Evolutionary conservation across 1,139 yeast species (phyloP).

Genomic region (Nakaseomyces glabratus): DNA sequence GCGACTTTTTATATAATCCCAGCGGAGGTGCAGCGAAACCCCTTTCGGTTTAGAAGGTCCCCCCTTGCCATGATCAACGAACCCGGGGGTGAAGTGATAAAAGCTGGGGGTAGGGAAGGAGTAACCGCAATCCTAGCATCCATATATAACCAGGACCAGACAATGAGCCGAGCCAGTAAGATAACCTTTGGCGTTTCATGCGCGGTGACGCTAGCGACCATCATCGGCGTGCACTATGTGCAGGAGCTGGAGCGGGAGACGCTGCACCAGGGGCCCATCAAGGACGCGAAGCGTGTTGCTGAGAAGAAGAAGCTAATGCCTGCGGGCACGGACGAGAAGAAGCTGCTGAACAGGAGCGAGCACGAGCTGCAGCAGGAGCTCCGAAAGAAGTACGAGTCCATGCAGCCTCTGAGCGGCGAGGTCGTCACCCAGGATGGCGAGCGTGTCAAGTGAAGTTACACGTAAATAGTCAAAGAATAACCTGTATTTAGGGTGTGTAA

Average conservation of each 20-base stretch:
- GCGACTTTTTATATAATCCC: too few relatives aligned
- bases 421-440: constrained; percentile 28
- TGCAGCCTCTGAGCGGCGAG: constrained; percentile 58
- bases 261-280: constrained; percentile 70
- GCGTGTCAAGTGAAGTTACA: constrained; percentile 8
- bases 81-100: neutral
- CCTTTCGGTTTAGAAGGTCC: too few relatives aligned
- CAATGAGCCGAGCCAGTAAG: constrained; percentile 67
- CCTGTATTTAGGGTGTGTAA: too few relatives aligned
- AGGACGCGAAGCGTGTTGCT: constrained; percentile 57
- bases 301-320: constrained; percentile 33
- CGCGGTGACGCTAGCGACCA: constrained; percentile 47
- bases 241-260: constrained; percentile 62
- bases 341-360: constrained; percentile 54
- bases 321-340: constrained; percentile 30
- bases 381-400: constrained; percentile 48
- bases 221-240: constrained; percentile 57
- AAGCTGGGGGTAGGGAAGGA: neutral
- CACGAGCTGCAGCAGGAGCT: constrained; percentile 68
- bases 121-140: neutral
- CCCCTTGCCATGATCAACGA: neutral
- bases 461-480: too few relatives aligned
- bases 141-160: neutral
- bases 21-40: neutral
- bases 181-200: constrained; percentile 57